Conservation (phyloP, 1,284 basidiomycete species). For the Austroboletus novae-zelandiae region DNA sequence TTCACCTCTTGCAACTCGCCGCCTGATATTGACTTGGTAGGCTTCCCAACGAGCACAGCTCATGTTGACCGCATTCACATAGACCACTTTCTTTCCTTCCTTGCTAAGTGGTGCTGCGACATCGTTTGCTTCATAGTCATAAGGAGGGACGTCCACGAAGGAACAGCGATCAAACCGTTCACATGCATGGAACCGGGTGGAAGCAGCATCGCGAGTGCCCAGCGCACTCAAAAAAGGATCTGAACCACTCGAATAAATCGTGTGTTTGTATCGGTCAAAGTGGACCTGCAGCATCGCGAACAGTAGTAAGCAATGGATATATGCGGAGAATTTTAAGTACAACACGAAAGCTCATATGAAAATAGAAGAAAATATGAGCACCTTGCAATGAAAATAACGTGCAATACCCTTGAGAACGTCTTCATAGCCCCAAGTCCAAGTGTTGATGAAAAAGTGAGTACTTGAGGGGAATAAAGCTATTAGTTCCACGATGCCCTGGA, state of each 20-base stretch:
- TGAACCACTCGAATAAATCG: slow-evolving; percentile 57
- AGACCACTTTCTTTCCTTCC: slow-evolving; percentile 60
- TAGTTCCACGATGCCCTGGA: slow-evolving; percentile 63
- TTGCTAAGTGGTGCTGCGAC: slow-evolving; percentile 30
- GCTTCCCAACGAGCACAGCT: slow-evolving; percentile 55
- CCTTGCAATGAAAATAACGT: slow-evolving; percentile 59
- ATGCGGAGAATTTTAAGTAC: neutral
- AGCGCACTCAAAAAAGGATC: slow-evolving; percentile 67
- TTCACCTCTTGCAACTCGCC: slow-evolving; percentile 39
- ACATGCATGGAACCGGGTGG: slow-evolving; percentile 88
- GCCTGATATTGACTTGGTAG: slow-evolving; percentile 52
- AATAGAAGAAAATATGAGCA: slow-evolving; percentile 25
- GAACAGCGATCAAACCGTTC: slow-evolving; percentile 78
- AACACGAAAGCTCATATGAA: neutral
- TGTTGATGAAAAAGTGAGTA: slow-evolving; percentile 83
- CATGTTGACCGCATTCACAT: slow-evolving; percentile 76
- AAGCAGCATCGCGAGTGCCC: slow-evolving; percentile 56
- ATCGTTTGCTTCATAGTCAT: slow-evolving; percentile 13
- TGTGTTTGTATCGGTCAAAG: slow-evolving; percentile 83
- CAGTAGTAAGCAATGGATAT: slow-evolving; percentile 13
- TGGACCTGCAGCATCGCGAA: slow-evolving; percentile 63
- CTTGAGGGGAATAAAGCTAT: slow-evolving; percentile 65
- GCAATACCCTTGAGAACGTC: slow-evolving; percentile 78
- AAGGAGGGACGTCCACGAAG: slow-evolving; percentile 46
- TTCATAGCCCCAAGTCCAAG: slow-evolving; percentile 95